Percentiles rank a stretch among this genome's conserved stretches.
These are phyloP conservation scores for Coleophoma eucalyptorum DNA, from an alignment of 2,329 filamentous ascomycete species.

Conservation along the genomic window DNA sequence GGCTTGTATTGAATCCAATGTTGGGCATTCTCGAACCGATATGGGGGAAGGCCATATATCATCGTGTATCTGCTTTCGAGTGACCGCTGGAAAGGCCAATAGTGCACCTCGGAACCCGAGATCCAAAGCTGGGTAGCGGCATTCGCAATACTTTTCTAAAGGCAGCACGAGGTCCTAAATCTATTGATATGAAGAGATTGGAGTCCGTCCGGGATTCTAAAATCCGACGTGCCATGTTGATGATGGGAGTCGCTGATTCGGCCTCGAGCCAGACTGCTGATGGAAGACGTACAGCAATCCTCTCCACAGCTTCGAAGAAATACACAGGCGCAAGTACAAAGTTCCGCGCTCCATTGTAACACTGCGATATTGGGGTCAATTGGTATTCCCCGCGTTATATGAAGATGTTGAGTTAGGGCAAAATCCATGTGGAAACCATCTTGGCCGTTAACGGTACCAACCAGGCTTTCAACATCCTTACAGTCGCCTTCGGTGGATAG, in stretches of 20 bases:
- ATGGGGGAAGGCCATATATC: background rate
- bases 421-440: slow-evolving; percentile 19
- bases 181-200: background rate
- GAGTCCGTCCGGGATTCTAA: too few species aligned
- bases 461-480: background rate
- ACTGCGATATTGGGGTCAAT: background rate
- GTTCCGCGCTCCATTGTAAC: background rate
- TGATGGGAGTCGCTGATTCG: slow-evolving; percentile 20
- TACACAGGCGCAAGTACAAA: slow-evolving; percentile 19
- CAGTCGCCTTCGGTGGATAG: slow-evolving; percentile 10
- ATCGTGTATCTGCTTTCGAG: background rate
- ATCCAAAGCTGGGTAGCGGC: background rate
- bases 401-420: slow-evolving; percentile 19
- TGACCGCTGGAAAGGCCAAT: background rate
- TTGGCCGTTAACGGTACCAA: slow-evolving; percentile 21
- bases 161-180: background rate
- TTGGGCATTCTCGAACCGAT: slow-evolving; percentile 3
- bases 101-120: background rate
- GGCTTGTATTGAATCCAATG: slow-evolving; percentile 1
- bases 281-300: slow-evolving; percentile 12
- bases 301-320: slow-evolving; percentile 19
- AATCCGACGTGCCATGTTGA: slow-evolving; percentile 26
- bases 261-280: slow-evolving; percentile 28
- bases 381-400: slow-evolving; percentile 16
- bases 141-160: background rate